phyloP scores from a whole-genome alignment of 345 rosid species.

The Brassica cretica region DNA sequence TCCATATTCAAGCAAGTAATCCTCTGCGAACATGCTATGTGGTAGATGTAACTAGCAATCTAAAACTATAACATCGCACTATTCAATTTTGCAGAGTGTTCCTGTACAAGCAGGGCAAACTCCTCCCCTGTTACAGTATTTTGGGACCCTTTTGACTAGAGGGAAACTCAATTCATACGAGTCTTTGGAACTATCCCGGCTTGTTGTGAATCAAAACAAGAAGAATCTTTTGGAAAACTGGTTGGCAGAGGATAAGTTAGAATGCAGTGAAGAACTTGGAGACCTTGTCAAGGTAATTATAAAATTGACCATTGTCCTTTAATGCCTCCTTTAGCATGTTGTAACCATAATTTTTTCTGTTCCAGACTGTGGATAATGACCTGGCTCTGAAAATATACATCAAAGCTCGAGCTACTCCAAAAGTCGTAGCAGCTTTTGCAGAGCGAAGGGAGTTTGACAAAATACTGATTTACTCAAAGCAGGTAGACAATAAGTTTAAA shows the following conservation, averaged over 20 bases:
- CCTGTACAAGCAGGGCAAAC: constrained; percentile 99
- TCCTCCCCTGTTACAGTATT: constrained; percentile 95
- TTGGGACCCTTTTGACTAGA: constrained; percentile 94
- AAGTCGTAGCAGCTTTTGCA: constrained; percentile 99
- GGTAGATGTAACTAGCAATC: constrained; percentile 8
- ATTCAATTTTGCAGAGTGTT: constrained; percentile 71
- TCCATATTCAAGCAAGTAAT: constrained; percentile 18
- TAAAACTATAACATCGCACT: constrained; percentile 12
- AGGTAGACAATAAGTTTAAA: constrained; percentile 48
- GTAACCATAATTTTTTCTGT: constrained; percentile 26
- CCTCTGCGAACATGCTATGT: background rate
- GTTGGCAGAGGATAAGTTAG: constrained; percentile 99
- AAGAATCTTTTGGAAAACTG: constrained; percentile 98
- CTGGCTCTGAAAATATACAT: constrained; percentile 96
- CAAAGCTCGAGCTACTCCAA: constrained; percentile 99
- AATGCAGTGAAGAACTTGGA: constrained; percentile 98
- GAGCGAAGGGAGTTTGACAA: constrained; percentile 99
- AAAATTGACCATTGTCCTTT: constrained; percentile 21
- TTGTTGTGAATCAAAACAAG: constrained; percentile 98
- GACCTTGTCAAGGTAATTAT: constrained; percentile 94
- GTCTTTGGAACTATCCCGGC: constrained; percentile 97
- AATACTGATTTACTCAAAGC: constrained; percentile 94
- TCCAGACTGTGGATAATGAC: constrained; percentile 99
- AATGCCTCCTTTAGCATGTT: constrained; percentile 6
- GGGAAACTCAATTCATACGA: constrained; percentile 98